Base-by-base conservation (phyloP, 257 asterid species). In the Fraxinus americana region DNA sequence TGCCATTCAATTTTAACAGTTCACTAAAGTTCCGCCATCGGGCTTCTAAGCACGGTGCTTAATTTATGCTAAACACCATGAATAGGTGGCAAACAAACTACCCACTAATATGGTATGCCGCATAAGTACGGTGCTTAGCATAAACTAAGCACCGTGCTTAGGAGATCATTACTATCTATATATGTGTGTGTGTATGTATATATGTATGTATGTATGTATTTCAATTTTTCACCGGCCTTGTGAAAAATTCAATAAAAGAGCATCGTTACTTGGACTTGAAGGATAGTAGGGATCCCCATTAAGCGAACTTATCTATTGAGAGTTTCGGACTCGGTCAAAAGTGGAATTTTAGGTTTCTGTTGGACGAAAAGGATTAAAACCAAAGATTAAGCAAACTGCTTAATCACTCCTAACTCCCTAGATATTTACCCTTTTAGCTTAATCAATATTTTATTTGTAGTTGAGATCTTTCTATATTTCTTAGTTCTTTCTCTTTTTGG, bases 281-380 rank as follows among this genome's bases (percentile, higher is more conserved):
- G 99, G 91, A 89, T 91, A 59, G 82, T 83, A 82, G 91, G 93
- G 92, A 89, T 90, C 91, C 91, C 91, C 88, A 81, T 89, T 86
- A 90, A 87, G 97, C 92, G 82, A 92, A 85, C 92, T 84, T 84
- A 86, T 80, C 90, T 75, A 76, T 52, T 77, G 75, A 71, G 80
- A 77, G 71, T 81, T 85, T 79, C 70, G 71, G 86, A 79, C 75
- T 78, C 78, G 82, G 78, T 61, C 65, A 30, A 74, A 81, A 77
- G 72, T 72, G 45, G 78, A 67, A 59, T 71, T 71, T 52, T 82
- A 76, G 74, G 82, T 83, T 86, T 87, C 83, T 82, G 83, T 75
- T 87, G 78, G 78, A 68, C 79, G 81, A 82, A 74, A 85, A 80
- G 81, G 78, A 63, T 79, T 81, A 82, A 74, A 73, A 68, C 82